A percentile compares a stretch with the other conserved stretches of the same genome.
phyloP scores from a whole-genome alignment of 2,329 filamentous ascomycete genomes.

The Immersiporthe knoxdaviesiana region DNA sequence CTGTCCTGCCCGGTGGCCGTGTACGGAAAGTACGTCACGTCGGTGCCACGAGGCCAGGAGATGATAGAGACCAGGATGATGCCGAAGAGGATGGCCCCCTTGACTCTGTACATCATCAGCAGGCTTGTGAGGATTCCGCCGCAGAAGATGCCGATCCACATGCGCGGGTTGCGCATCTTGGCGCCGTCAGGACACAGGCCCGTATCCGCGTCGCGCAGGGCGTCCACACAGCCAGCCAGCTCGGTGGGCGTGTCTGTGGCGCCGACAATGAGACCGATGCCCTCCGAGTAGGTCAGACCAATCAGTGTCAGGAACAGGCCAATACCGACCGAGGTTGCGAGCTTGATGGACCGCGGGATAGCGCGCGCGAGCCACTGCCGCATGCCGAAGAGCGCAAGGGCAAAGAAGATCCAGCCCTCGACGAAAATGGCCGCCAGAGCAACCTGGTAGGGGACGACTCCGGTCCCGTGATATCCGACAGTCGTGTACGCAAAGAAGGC shows the following conservation, averaged over 20 bases:
- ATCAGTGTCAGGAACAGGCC: constrained; percentile 80
- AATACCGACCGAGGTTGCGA: constrained; percentile 84
- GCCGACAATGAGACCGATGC: constrained; percentile 78
- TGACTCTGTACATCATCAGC: constrained; percentile 83
- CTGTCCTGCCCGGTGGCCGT: constrained; percentile 67
- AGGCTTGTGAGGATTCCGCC: constrained; percentile 79
- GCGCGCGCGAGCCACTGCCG: constrained; percentile 86
- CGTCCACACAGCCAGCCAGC: constrained; percentile 69
- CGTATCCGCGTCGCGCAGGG: constrained; percentile 42
- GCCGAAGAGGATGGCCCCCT: constrained; percentile 82
- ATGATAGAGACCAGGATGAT: constrained; percentile 85
- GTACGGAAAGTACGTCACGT: constrained; percentile 81
- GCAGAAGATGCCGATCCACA: constrained; percentile 90
- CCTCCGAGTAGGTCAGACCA: constrained; percentile 77
- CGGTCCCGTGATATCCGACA: constrained; percentile 76
- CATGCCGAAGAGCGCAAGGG: constrained; percentile 76
- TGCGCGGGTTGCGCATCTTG: constrained; percentile 81
- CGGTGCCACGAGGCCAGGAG: constrained; percentile 79
- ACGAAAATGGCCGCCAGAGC: constrained; percentile 87
- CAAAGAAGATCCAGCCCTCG: constrained; percentile 85
- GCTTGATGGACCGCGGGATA: constrained; percentile 83
- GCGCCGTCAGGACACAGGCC: constrained; percentile 64
- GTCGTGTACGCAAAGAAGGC: constrained; percentile 85
- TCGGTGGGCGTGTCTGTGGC: constrained; percentile 69
- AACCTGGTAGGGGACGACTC: constrained; percentile 72